Evolutionary conservation across 2,329 filamentous ascomycete genomes (phyloP), one percentile per base, ranked within the genome.

Genomic region (Colletotrichum sp.): DNA sequence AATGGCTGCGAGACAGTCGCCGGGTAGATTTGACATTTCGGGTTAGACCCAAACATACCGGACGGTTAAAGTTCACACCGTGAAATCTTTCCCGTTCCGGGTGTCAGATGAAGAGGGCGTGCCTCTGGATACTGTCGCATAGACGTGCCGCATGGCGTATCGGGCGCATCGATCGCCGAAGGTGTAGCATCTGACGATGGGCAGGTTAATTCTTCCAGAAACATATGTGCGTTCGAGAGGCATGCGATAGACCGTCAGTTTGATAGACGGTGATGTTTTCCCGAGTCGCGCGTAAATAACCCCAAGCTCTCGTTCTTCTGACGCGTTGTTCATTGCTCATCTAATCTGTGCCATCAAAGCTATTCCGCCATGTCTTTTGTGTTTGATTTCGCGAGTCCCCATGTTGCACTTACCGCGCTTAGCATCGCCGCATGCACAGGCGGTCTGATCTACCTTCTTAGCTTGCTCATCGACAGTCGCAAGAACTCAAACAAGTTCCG

Each of bases 11-110:
- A 8, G 62, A 24, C 16, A 3, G 6, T 9, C 30, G 55, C 62
- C 69, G 73, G 73, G 58, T 73, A 75, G 69, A 75, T 68, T 73
- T 36, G 30, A 73, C 73, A 64, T 48, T 67, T 63, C 5, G 63
- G 69, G 73, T 68, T 75, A 75, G 73, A 26, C 58, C 18, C 48
- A 55, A 32, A 38, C 43, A 69, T n/a, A 21, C 69, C 24, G 28
- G 21, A 32, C 18, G 14, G 13, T 48, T 59, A 28, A 55, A 38
- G 69, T 63, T 75, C 38, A 24, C 55, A 9, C 69, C 73, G 69
- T 75, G 28, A 61, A 73, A 36, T 73, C 56, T 58, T 68, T 63
- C 73, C 73, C 56, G 21, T 75, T 75, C 63, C 69, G 34, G 56
- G 13, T 38, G 24, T 30, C 21, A 10, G 30, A 43, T 32, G 69